phyloP scores from a whole-genome alignment of 495 filamentous ascomycete species.

The Diplogelasinospora grovesii region DNA sequence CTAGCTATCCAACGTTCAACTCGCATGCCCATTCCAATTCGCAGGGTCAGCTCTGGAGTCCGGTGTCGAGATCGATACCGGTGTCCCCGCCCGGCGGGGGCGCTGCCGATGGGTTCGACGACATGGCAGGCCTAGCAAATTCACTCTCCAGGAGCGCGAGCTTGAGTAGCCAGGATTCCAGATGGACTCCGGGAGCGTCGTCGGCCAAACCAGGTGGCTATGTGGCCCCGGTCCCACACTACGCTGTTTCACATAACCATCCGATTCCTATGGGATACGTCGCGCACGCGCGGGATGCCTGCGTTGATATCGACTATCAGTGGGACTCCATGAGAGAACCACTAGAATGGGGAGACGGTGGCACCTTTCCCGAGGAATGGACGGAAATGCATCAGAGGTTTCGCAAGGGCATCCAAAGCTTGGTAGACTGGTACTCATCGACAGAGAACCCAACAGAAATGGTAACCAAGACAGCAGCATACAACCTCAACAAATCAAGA shows the following conservation, averaged over 20 bases:
- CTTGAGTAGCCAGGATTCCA: conserved; percentile 8
- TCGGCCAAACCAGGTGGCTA: conserved; percentile 43
- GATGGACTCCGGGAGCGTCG: conserved; percentile 1
- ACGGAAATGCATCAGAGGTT: conserved; percentile 87
- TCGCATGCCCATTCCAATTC: conserved; percentile 24
- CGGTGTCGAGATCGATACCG: conserved; percentile 3
- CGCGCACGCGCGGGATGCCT: conserved; percentile 84
- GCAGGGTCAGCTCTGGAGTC: conserved; percentile 37
- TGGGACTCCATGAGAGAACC: conserved; percentile 87
- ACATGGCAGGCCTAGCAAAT: conserved; percentile 15
- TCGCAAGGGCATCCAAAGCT: conserved; percentile 61
- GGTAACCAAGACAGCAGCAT: conserved; percentile 28
- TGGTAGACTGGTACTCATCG: conserved; percentile 73
- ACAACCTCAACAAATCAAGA: conserved; percentile 15
- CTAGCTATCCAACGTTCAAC: conserved; percentile 38
- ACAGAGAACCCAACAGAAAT: conserved; percentile 44
- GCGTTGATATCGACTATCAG: conserved; percentile 77
- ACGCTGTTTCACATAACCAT: conserved; percentile 71
- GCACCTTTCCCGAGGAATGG: conserved; percentile 90
- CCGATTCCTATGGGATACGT: conserved; percentile 85
- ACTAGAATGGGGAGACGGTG: conserved; percentile 77
- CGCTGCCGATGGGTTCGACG: conserved; percentile 16
- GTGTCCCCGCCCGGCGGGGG: conserved; percentile 1
- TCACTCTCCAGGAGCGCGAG: conserved; percentile 21
- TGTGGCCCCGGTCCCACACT: conserved; percentile 68